These are phyloP conservation scores for Cercospora sp. DNA, from an alignment of 2,329 filamentous ascomycete genomes.

Conservation along the genomic window DNA sequence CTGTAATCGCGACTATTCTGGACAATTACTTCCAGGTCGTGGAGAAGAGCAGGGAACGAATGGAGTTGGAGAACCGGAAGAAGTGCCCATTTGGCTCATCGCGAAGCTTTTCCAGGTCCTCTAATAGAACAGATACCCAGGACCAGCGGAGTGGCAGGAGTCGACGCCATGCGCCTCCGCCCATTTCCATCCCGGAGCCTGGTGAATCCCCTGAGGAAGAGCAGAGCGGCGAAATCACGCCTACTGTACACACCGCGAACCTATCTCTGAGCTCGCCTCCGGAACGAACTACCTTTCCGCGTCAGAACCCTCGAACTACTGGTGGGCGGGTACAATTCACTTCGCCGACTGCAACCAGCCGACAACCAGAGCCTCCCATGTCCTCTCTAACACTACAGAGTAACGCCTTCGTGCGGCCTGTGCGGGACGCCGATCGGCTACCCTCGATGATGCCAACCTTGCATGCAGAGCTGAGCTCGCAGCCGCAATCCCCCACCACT, in stretches of 20 bases:
- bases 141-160: conserved; percentile 47
- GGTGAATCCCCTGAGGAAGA: conserved; percentile 51
- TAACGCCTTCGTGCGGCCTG: conserved; percentile 67
- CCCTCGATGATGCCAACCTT: conserved; percentile 76
- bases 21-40: conserved; percentile 98
- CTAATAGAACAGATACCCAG: conserved; percentile 34
- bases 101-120: conserved; percentile 42
- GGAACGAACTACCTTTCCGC: conserved; percentile 65
- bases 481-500: conserved; percentile 87
- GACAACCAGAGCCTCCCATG: conserved; percentile 31
- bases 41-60: conserved; percentile 84
- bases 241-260: conserved; percentile 55
- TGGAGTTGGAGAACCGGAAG: conserved; percentile 73
- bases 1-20: conserved; percentile 95
- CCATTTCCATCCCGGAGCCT: conserved; percentile 73
- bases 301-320: conserved; percentile 52
- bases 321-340: conserved; percentile 40
- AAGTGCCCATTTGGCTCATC: conserved; percentile 43
- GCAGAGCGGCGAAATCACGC: conserved; percentile 60
- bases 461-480: conserved; percentile 72
- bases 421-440: conserved; percentile 78
- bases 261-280: conserved; percentile 68
- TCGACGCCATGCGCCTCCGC: conserved; percentile 78
- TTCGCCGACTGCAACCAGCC: conserved; percentile 30
- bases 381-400: conserved; percentile 36